Evolutionary conservation across 768 basidiomycete genomes (phyloP).

Genomic region (Boletus patriciae): DNA sequence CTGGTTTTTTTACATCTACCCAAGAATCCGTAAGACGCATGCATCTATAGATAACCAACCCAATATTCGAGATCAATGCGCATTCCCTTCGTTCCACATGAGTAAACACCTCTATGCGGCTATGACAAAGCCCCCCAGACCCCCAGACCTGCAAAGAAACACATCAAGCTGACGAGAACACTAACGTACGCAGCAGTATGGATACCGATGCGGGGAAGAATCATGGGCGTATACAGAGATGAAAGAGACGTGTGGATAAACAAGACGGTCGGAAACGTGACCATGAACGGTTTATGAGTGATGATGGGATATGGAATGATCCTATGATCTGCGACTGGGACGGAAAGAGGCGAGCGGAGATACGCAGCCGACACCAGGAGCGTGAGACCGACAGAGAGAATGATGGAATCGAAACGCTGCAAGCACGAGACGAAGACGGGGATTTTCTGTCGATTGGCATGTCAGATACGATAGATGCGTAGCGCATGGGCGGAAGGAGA

Average conservation of each 20-base stretch:
- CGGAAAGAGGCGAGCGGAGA: constrained; percentile 52
- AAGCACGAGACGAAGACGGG: constrained; percentile 78
- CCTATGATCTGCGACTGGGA: constrained; percentile 20
- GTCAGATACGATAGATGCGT: constrained; percentile 1
- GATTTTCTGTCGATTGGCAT: constrained; percentile 52
- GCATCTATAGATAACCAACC: constrained; percentile 13
- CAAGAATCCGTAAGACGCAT: not conserved
- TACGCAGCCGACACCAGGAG: constrained; percentile 55
- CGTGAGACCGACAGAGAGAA: constrained; percentile 67
- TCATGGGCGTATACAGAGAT: constrained; percentile 62
- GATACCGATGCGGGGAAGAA: constrained; percentile 72
- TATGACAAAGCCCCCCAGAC: constrained; percentile 67
- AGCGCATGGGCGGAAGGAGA: constrained; percentile 17
- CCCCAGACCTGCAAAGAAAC: constrained; percentile 71
- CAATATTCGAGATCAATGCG: not conserved
- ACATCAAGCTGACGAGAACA: constrained; percentile 62
- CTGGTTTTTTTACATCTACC: not conserved
- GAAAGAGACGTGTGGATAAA: constrained; percentile 54
- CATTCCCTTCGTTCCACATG: not conserved
- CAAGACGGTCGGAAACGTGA: constrained; percentile 46
- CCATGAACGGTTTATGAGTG: constrained; percentile 38
- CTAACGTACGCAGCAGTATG: constrained; percentile 75
- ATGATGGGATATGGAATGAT: constrained; percentile 16
- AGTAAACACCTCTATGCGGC: not conserved
- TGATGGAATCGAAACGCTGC: constrained; percentile 70